These are phyloP conservation scores for Fusarium oligoseptatum DNA, from an alignment of 2,329 filamentous ascomycete species.

Conservation along the genomic window DNA sequence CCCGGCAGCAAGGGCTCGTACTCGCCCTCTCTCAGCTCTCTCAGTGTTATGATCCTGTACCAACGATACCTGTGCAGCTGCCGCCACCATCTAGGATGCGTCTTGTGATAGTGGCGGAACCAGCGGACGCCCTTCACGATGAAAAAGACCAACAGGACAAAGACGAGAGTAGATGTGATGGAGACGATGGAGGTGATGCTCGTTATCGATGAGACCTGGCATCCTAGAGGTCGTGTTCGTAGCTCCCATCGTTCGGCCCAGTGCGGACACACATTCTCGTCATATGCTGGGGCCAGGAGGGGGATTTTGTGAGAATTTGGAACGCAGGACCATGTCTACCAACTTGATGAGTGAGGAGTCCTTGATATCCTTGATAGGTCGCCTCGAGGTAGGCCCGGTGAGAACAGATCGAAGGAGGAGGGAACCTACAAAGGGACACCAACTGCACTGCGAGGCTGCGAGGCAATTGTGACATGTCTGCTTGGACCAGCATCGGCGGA, in stretches of 20 bases:
- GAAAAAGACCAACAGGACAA: conserved; percentile 43
- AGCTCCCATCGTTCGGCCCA: conserved; percentile 59
- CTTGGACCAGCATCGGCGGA: conserved; percentile 64
- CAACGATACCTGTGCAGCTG: conserved; percentile 21
- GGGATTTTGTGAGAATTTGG: conserved; percentile 62
- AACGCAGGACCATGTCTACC: conserved; percentile 66
- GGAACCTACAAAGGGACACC: conserved; percentile 65
- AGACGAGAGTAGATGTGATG: conserved; percentile 47
- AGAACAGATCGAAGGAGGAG: not conserved
- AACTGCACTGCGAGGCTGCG: conserved; percentile 58
- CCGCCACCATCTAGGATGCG: conserved; percentile 37
- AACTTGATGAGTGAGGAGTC: conserved; percentile 18
- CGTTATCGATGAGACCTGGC: conserved; percentile 53
- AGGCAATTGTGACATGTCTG: conserved; percentile 65
- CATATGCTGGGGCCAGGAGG: conserved; percentile 63
- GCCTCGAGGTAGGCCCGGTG: not conserved
- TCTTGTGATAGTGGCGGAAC: conserved; percentile 38
- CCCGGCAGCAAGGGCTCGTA: conserved; percentile 48
- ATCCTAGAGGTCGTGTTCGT: conserved; percentile 53
- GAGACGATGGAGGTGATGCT: conserved; percentile 48
- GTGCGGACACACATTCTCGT: conserved; percentile 66
- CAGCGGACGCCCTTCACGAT: conserved; percentile 38
- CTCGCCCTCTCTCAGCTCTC: conserved; percentile 46
- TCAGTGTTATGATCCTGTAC: conserved; percentile 17
- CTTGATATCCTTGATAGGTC: not conserved